Base-by-base conservation (phyloP, 2,329 filamentous ascomycete genomes). In the Colletotrichum lini region DNA sequence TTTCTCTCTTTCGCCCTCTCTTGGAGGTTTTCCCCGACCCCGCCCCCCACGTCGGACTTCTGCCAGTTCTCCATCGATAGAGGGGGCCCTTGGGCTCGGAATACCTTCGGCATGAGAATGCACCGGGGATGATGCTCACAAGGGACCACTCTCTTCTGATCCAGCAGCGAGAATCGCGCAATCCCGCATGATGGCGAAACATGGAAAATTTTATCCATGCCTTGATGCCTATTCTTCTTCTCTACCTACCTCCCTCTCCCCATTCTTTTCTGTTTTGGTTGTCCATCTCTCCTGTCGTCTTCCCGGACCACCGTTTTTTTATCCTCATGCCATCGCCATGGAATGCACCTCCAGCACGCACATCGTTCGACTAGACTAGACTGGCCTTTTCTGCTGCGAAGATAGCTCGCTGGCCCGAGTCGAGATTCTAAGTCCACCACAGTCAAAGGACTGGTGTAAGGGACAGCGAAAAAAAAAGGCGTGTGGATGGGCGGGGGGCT, bases 101-200 rank as follows among this genome's bases (percentile, higher is more conserved):
- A 63, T 63, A 67, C 68, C 65, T 53, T 68, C 68, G 68, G 65
- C 64, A 71, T 68, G 52, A 67, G 65, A 52, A 47, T 68, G 23
- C 47, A 26, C 64, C 57, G 50, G 50, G 44, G 16, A 67, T 47
- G 58, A 59, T 63, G 64, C 10, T 62, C 52, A 63, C n/a, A 45
- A 68, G 50, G 64, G 53, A 68, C 64, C 68, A 71, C 68, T 71
- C 65, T 71, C 64, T 71, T 68, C 64, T 63, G 64, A 67, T 42
- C 35, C 26, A n/a, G 45, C 44, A 15, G 9, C 57, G 9, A 58
- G 64, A 67, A 71, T 71, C 64, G 45, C 38, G 52, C 68, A 68
- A 71, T 67, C 50, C 45, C 40, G 18, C 54, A 18, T 45, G 50
- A 62, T 16, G 2, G 45, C 58, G 38, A 68, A 52, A 56, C 21